Base-by-base conservation (phyloP, 495 filamentous ascomycete species). In the Penicillium dipodomyicola region DNA sequence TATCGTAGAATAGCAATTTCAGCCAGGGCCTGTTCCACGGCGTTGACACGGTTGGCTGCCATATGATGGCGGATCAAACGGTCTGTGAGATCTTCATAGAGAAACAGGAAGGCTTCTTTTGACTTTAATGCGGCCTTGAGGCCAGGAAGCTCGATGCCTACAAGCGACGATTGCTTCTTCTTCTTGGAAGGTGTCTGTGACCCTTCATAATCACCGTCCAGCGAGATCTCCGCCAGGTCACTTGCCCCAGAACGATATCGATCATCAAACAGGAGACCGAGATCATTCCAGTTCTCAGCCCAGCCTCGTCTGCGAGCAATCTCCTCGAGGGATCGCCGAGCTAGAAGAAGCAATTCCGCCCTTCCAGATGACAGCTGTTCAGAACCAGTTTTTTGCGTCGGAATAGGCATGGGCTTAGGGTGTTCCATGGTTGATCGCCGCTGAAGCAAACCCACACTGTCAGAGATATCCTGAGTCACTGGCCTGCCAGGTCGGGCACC, bases 1-100 rank as follows among this genome's bases (percentile, higher is more conserved):
- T 87, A 95, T 71, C 91, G 89, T 49, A 96, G 73, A 11, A 90
- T 79, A 6, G 94, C 94, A 25, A 97, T 81, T 68, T 98, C 94
- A 15, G 90, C 88, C 70, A 92, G 84, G 43, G 86, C 84, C 32
- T 83, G 79, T 59, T 95, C 86, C 0, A 86, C 85, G 19, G 89
- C 88, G 59, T 94, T 88, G 2, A 72, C 76, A 58, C 89, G 87
- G 40, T 85, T 87, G 12, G 91, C 93, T 8, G 91, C 79, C 32
- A 84, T 82, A 67, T 88, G 90, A 69, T 90, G 86, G 2, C 86
- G 83, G n/a, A 88, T 76, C 43, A 87, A 81, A 49, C 83, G 84
- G 61, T 88, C 86, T 9, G 86, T 87, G 2, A 89, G 77, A 10
- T 82, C 85, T 67, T 90, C 88, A 65, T 87, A 91, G 8, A 89